Conservation (phyloP, 768 basidiomycete genomes). For the Tricholomella constricta region DNA sequence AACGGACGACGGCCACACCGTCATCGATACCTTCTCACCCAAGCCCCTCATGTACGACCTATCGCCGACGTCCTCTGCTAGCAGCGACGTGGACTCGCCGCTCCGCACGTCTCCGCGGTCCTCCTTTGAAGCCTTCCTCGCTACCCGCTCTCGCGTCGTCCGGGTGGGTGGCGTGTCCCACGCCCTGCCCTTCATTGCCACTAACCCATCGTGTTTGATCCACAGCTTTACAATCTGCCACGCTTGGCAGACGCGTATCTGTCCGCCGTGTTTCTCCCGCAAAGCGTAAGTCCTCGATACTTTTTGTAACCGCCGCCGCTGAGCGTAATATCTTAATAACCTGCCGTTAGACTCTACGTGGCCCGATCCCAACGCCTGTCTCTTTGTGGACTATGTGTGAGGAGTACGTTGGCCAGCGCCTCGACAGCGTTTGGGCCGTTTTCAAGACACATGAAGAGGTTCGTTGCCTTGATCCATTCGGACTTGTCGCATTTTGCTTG, state of each 20-base stretch:
- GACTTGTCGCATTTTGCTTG: not conserved
- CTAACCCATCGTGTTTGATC: conserved; percentile 12
- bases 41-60: conserved; percentile 22
- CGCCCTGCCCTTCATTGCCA: conserved; percentile 8
- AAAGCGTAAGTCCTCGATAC: conserved; percentile 30
- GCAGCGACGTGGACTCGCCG: conserved; percentile 27
- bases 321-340: conserved; percentile 22
- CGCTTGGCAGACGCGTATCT: conserved; percentile 36
- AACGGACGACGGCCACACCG: conserved; percentile 12
- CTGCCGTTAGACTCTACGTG: conserved; percentile 16
- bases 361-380: conserved; percentile 35
- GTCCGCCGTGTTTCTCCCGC: conserved; percentile 40
- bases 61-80: conserved; percentile 37
- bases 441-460: conserved; percentile 66
- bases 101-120: conserved; percentile 18
- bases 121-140: conserved; percentile 43
- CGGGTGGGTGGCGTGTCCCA: conserved; percentile 41
- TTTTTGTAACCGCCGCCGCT: conserved; percentile 16
- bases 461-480: conserved; percentile 24
- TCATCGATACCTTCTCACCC: conserved; percentile 31
- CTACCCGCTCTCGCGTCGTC: conserved; percentile 55
- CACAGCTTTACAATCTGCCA: conserved; percentile 43
- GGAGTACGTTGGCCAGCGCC: conserved; percentile 23
- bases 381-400: conserved; percentile 53
- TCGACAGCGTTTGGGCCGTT: conserved; percentile 53